Evolutionary conservation across 495 filamentous ascomycete genomes (phyloP), one percentile per base, ranked within the genome.

Genomic region (Usnea hakonensis): DNA sequence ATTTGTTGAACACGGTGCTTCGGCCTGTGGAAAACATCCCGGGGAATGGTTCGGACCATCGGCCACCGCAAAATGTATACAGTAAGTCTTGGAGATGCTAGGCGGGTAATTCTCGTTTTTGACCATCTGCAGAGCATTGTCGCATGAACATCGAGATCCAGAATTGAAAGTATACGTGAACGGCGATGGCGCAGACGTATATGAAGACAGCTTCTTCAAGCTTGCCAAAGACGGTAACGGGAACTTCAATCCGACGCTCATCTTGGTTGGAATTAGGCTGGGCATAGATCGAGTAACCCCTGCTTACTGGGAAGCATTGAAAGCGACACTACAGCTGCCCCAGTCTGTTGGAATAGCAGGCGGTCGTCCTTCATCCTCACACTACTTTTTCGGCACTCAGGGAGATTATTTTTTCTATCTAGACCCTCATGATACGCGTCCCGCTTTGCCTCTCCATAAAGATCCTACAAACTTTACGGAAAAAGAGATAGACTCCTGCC

Each of bases 41-140:
- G 95, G 95, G 30, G 90, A 97, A 74, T 99, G 95, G 95, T 99
- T 99, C 78, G 95, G 95, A 13, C 95, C 95, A n/a, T 96, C 90
- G 19, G 94, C 95, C 8, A 95, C 95, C 3, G 90, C 95, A n/a
- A 84, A 86, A 61, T 97, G 95, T 72, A 96, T 99, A 58, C 86
- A 95, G 91, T 96, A 74, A 69, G 90, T 78, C 33, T 16, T 10
- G n/a, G 16, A 23, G 40, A 30, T 19, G 33, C 33, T 7, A 16
- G 23, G 10, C 33, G 33, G 38, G 16, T 16, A 21, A n/a, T 9
- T 35, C 17, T 26, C 16, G 26, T n/a, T 37, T 65, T 73, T 78
- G 52, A 78, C 63, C 28, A 40, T 30, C 26, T 55, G 54, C 63
- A 97, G 91, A 70, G 86, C 86, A 10, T 79, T 99, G 36, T 85